phyloP scores from a whole-genome alignment of 495 filamentous ascomycete species.

The Aspergillus steynii region DNA sequence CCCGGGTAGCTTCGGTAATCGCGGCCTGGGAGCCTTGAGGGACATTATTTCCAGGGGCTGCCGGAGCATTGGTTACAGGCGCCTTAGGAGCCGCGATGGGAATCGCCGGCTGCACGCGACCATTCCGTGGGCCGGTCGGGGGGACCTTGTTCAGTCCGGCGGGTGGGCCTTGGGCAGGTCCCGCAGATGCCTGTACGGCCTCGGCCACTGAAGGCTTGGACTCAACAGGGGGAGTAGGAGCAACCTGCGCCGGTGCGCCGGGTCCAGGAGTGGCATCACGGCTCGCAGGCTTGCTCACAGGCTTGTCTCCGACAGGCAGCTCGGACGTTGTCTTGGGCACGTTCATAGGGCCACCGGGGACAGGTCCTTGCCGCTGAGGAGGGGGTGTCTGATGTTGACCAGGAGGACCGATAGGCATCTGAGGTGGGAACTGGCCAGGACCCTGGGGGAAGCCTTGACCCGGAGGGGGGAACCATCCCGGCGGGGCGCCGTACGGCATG shows the following conservation, averaged over 20 bases:
- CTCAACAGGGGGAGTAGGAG: slow-evolving; percentile 60
- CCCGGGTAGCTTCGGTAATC: slow-evolving; percentile 73
- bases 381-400: slow-evolving; percentile 48
- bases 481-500: slow-evolving; percentile 64
- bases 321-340: slow-evolving; percentile 42
- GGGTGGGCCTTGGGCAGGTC: slow-evolving; percentile 22
- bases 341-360: slow-evolving; percentile 28
- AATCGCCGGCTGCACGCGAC: slow-evolving; percentile 73
- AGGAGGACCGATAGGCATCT: slow-evolving; percentile 53
- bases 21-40: slow-evolving; percentile 37
- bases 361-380: slow-evolving; percentile 42
- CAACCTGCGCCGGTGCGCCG: slow-evolving; percentile 31
- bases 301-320: slow-evolving; percentile 42
- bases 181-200: slow-evolving; percentile 49
- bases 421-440: slow-evolving; percentile 58
- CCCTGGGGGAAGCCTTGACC: slow-evolving; percentile 74
- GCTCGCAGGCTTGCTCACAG: slow-evolving; percentile 35
- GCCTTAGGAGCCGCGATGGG: slow-evolving; percentile 50
- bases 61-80: slow-evolving; percentile 40
- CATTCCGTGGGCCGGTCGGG: slow-evolving; percentile 65
- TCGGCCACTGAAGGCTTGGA: slow-evolving; percentile 62
- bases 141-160: slow-evolving; percentile 34
- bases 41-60: slow-evolving; percentile 30
- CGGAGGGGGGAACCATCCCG: slow-evolving; percentile 77
- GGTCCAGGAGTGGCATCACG: slow-evolving; percentile 39